A percentile compares a stretch with the other conserved stretches of the same genome.
Conservation (phyloP, 305 asterid genomes). For the Fraxinus platypoda region DNA sequence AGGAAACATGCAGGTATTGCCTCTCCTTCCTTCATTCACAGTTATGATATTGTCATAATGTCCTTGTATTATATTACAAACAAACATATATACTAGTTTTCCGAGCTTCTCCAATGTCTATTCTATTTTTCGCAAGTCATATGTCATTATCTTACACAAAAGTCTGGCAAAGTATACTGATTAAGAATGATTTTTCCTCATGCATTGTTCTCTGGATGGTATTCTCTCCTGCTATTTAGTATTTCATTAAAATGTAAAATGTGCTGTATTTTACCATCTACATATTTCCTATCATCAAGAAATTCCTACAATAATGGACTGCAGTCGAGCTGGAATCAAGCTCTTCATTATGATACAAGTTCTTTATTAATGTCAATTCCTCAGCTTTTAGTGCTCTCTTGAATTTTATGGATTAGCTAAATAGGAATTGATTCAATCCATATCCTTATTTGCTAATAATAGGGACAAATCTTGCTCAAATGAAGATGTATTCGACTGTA, state of each 20-base stretch:
- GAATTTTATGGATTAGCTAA: neutral
- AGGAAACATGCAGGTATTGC: conserved; percentile 80
- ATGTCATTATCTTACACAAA: neutral
- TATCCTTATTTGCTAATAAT: neutral
- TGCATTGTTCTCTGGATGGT: neutral
- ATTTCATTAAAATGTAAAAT: neutral
- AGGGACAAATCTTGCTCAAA: neutral
- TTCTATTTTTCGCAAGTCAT: neutral
- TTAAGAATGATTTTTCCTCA: neutral
- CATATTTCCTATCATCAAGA: neutral
- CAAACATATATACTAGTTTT: neutral
- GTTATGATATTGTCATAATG: neutral
- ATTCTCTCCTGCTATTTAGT: neutral
- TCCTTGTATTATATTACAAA: neutral
- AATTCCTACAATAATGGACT: neutral
- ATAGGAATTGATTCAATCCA: neutral
- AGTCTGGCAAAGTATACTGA: neutral
- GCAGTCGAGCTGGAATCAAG: neutral
- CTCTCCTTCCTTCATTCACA: neutral
- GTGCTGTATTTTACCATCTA: neutral
- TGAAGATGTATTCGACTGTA: neutral
- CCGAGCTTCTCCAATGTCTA: neutral
- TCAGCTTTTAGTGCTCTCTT: neutral
- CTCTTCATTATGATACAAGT: neutral
- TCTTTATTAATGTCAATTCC: neutral